Evolutionary conservation across 2,329 filamentous ascomycete species (phyloP), one percentile per base, ranked within the genome.

Genomic region (Xylaria sp.): DNA sequence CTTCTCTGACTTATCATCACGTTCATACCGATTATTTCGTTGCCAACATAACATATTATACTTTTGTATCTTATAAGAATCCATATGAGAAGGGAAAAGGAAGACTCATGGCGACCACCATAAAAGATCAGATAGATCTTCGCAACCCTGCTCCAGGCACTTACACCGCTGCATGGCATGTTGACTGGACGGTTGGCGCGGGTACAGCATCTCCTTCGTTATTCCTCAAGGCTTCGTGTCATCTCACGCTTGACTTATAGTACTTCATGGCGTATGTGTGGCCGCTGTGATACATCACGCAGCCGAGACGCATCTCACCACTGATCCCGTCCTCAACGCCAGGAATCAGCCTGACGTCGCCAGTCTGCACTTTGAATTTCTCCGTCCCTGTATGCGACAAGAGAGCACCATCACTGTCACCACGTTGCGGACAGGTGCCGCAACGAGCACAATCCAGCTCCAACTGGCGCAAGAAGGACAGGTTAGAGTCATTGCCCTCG

Each of bases 291-390:
- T 78, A 7, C 72, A 78, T 52, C 62, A 66, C 48, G 68, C 73
- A 23, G 71, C 72, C 28, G 43, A 48, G 7, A 75, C 72, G 9
- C 73, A 78, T 59, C 67, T 77, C n/a, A 25, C 18, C 0, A 70
- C 65, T 0, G 65, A 75, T 2, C 60, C 62, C 1, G 20, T 18
- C 20, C 66, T 73, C 1, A 55, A 23, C 2, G 58, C 63, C 8
- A 55, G 20, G 41, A 72, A 75, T 28, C 77, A 78, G 52, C 72
- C 76, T 1, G 71, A 78, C 41, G 59, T 78, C 3, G 52, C 76
- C 1, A 77, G 65, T 10, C 54, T 78, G 3, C 75, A 78, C 55
- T 5, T 78, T 51, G 72, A 78, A 18, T 78, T 75, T 49, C 71
- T 79, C 2, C 72, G 73, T 3, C 10, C 67, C 0, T 78, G 76